Evolutionary conservation across 805 yeast species (phyloP), one percentile per base, ranked within the genome.

Genomic region (Candida glaebosa): DNA sequence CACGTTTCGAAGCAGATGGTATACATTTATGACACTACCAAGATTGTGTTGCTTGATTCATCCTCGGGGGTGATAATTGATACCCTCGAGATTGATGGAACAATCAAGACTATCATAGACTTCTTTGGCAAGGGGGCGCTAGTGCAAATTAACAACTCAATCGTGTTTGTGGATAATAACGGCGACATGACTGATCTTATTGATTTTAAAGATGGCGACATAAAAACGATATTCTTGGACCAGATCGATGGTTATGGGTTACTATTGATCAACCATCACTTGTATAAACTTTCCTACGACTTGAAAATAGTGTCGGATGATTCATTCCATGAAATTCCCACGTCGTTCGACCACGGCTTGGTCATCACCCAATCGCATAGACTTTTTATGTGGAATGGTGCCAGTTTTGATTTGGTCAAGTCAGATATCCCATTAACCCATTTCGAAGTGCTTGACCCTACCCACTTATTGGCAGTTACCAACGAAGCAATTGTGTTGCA

Each of bases 111-210:
- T 19, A 14, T 34, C 5, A 22, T 20, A 9, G 37, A 34, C 14
- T 34, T 19, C 14, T 34, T 34, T 19, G 26, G 15, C 22, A 19
- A 34, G 5, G 37, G 37, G 10, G 37, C 37, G 18, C 22, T 34
- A 9, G 22, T 34, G n/a, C 37, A 18, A 19, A 18, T 22, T 8
- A 12, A 34, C 5, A 15, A 34, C 14, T 8, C 37, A 5, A 8
- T 34, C 5, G 37, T 19, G 6, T 34, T 18, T 19, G 15, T 34
- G 6, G 16, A 15, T 34, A 34, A 34, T 20, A 17, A 16, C 5
- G 37, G 37, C 15, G 15, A 34, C 10, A 8, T 34, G 8, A 24
- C 12, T 24, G 28, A 24, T 24, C 12, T 24, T 8, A 24, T 24
- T 12, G 12, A 24, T 24, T 24, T 24, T 24, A n/a, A n/a, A n/a